Conservation (phyloP, 352 stramenopile species). For the Pythium aristosporum region DNA sequence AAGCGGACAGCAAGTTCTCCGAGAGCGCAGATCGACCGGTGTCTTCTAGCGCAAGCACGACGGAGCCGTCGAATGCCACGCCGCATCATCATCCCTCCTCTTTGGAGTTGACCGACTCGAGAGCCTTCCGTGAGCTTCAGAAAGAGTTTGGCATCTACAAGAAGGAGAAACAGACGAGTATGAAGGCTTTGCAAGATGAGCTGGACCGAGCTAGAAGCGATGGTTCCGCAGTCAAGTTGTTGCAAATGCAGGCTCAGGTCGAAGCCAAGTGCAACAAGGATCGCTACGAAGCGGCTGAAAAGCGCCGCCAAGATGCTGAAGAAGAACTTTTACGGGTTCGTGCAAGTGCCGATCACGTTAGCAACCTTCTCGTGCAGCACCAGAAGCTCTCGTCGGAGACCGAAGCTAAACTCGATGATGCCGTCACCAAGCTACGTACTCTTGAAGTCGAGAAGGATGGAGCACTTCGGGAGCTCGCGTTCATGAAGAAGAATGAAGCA, state of each 20-base stretch:
- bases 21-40: slow-evolving; percentile 16
- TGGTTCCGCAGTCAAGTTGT: slow-evolving; percentile 44
- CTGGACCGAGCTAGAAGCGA: slow-evolving; percentile 58
- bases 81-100: slow-evolving; percentile 27
- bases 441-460: slow-evolving; percentile 52
- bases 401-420: slow-evolving; percentile 58
- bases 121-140: slow-evolving; percentile 56
- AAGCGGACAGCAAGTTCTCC: slow-evolving; percentile 81
- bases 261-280: slow-evolving; percentile 65
- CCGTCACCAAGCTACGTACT: slow-evolving; percentile 37
- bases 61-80: neutral
- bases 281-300: slow-evolving; percentile 56
- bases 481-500: slow-evolving; percentile 62
- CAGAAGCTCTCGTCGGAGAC: slow-evolving; percentile 55
- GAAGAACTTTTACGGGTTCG: slow-evolving; percentile 65
- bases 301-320: slow-evolving; percentile 50
- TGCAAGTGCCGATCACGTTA: slow-evolving; percentile 61
- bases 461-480: slow-evolving; percentile 41
- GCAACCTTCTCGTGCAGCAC: slow-evolving; percentile 59
- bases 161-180: slow-evolving; percentile 66
- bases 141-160: slow-evolving; percentile 79
- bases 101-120: slow-evolving; percentile 37
- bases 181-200: slow-evolving; percentile 67
- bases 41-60: neutral
- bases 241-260: slow-evolving; percentile 71